These are phyloP conservation scores for Tulasnella sp. DNA, from an alignment of 768 basidiomycete species.

Conservation along the genomic window DNA sequence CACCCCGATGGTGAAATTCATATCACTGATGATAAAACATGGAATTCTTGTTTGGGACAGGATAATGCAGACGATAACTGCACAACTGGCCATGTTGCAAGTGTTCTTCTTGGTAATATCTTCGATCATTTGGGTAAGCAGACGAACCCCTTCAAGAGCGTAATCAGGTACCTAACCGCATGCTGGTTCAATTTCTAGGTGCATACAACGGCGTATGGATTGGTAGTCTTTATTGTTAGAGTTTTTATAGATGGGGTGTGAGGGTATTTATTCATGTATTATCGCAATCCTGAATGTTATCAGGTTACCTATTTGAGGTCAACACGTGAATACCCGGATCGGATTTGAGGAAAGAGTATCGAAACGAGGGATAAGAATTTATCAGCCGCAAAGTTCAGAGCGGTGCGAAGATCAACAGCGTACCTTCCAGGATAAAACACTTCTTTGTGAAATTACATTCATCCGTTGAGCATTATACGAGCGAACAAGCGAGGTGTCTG, in stretches of 20 bases:
- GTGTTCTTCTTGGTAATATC: constrained; percentile 33
- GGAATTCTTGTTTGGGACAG: constrained; percentile 45
- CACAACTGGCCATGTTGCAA: constrained; percentile 39
- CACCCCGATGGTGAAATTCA: constrained; percentile 18
- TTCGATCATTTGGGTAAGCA: constrained; percentile 38
- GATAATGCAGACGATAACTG: constrained; percentile 45
- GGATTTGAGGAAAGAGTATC: too few species aligned
- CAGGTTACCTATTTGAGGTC: too few species aligned
- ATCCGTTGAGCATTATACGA: too few species aligned
- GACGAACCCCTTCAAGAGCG: background rate
- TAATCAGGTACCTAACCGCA: background rate
- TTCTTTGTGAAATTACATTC: too few species aligned
- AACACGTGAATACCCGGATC: too few species aligned
- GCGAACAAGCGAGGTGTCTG: too few species aligned
- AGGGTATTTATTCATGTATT: too few species aligned
- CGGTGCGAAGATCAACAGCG: too few species aligned
- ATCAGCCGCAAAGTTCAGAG: too few species aligned
- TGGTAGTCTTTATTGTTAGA: background rate
- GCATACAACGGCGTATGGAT: background rate
- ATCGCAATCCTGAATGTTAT: too few species aligned
- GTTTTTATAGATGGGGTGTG: background rate
- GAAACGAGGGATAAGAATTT: too few species aligned
- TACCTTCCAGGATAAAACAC: too few species aligned
- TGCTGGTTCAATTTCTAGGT: background rate
- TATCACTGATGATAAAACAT: constrained; percentile 33